Conservation (phyloP, 768 basidiomycete species). For the Thelephora ganbajun region DNA sequence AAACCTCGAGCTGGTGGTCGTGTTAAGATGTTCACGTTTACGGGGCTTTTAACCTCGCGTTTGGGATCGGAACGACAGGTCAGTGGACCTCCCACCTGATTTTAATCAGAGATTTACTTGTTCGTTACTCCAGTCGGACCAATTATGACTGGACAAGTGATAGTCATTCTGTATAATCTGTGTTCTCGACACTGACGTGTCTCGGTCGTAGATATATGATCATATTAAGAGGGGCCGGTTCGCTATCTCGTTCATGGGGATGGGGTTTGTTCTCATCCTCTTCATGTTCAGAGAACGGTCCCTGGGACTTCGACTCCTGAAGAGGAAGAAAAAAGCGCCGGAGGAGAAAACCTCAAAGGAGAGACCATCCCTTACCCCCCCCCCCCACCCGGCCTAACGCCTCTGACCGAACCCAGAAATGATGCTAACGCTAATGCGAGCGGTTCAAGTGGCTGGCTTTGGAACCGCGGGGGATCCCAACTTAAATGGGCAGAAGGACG, state of each 20-base stretch:
- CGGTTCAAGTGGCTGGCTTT: too few species aligned
- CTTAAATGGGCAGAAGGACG: too few species aligned
- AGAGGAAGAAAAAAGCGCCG: too few species aligned
- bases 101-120: constrained; percentile 1
- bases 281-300: constrained; percentile 32
- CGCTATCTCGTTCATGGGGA: constrained; percentile 35
- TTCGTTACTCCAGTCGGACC: constrained; percentile 40
- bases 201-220: constrained; percentile 38
- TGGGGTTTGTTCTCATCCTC: constrained; percentile 25
- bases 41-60: constrained; percentile 60
- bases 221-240: constrained; percentile 44
- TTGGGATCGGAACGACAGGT: constrained; percentile 52
- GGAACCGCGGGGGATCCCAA: too few species aligned
- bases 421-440: too few species aligned
- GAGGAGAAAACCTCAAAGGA: too few species aligned
- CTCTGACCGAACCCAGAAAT: too few species aligned
- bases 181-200: neutral
- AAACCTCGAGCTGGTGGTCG: neutral
- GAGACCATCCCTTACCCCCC: too few species aligned
- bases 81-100: constrained; percentile 1
- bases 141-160: constrained; percentile 52
- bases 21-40: constrained; percentile 59
- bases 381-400: too few species aligned
- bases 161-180: constrained; percentile 4
- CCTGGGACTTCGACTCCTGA: neutral